Percentiles rank a stretch among this genome's conserved stretches.
Conservation (phyloP, 1,284 basidiomycete species). For the Cryptococcus floricola region DNA sequence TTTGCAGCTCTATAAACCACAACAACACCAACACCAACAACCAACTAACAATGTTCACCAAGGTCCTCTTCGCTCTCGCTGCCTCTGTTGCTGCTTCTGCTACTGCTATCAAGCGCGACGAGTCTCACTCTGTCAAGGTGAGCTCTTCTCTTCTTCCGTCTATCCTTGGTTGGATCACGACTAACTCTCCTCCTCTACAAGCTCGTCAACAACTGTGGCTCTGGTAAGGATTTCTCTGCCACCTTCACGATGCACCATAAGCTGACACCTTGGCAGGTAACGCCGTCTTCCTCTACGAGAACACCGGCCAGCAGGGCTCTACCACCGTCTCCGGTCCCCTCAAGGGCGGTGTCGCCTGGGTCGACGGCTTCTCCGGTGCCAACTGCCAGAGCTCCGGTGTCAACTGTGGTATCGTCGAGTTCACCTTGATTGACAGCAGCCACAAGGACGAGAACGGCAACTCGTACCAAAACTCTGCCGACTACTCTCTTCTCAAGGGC, state of each 20-base stretch:
- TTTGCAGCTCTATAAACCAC: no score
- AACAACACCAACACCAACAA: no score
- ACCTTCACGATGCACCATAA: no score
- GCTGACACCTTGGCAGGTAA: constrained; percentile 4
- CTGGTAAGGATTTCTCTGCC: background rate
- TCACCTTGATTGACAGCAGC: constrained; percentile 8
- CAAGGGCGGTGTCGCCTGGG: constrained; percentile 20
- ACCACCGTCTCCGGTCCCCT: constrained; percentile 16
- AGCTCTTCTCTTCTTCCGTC: background rate
- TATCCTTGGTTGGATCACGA: background rate
- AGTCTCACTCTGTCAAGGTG: background rate
- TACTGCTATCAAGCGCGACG: background rate
- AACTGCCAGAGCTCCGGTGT: constrained; percentile 16
- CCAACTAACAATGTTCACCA: no score
- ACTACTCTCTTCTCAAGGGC: constrained; percentile 20
- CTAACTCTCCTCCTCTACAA: background rate
- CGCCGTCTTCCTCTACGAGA: constrained; percentile 15
- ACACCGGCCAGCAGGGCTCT: constrained; percentile 1
- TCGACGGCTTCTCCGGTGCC: constrained; percentile 10
- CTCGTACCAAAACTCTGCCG: constrained; percentile 11
- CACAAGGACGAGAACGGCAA: constrained; percentile 11
- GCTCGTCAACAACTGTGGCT: constrained; percentile 21
- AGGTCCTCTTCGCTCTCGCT: no score
- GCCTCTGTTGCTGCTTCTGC: no score
- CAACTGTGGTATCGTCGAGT: constrained; percentile 28